Base-by-base conservation (phyloP, 495 filamentous ascomycete genomes). In the Podospora appendiculata region DNA sequence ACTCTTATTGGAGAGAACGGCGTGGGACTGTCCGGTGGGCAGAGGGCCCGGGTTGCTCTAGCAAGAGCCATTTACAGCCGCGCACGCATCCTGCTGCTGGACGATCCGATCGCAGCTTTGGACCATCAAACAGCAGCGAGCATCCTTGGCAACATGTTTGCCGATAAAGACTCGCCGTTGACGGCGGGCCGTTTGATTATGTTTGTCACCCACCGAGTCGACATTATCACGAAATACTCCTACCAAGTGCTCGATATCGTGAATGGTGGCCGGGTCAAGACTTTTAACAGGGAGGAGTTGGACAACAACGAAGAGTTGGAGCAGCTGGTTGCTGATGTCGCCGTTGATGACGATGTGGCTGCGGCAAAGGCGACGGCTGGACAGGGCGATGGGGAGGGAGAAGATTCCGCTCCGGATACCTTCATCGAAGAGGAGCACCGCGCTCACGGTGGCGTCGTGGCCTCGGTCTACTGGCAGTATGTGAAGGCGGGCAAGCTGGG, bases 1-100 rank as follows among this genome's bases (percentile, higher is more conserved):
- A 95, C 92, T 0, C 81, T 95, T 69, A 94, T 99, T 50, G 93
- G 94, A 44, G 93, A 99, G 67, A 85, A 94, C 58, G 94, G 94
- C 0, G 95, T 97, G 41, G 95, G 92, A 1, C 79, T 99, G 10
- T 96, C 90, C 4, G 94, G 94, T 38, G 94, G 94, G 34, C 94
- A 99, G 66, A 95, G 89, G 68, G 93, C 94, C 40, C 82, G 94
- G 17, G 76, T 99, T 53, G 93, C 90, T 2, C 76, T 99, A 48
- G 94, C 94, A 5, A 75, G 94, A 62, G 94, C 94, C 48, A 85
- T 99, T 1, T 99, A 99, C 64, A 89, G 93, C 58, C 79, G 87
- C 43, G 87, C 90, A 8, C 88, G 95, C 62, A 82, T 97, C 50
- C 87, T 97, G 57, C 74, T 99, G 5, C 77, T 97, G n/a, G 94